phyloP scores from a whole-genome alignment of 2,329 filamentous ascomycete genomes.

The Trichoderma lentiforme region DNA sequence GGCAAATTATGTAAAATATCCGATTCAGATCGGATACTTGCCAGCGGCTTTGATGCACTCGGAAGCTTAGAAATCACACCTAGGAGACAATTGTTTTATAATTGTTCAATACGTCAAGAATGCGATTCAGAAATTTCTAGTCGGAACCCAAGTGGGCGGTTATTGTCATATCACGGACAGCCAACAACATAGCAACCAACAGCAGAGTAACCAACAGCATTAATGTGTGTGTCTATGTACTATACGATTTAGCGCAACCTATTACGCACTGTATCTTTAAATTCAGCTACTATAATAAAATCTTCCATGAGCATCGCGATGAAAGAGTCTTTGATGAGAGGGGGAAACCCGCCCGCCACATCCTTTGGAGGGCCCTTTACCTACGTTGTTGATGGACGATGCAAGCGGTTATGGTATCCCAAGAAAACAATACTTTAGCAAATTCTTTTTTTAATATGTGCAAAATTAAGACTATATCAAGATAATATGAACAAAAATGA shows the following conservation, averaged over 20 bases:
- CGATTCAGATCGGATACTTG: not conserved
- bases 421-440: not conserved
- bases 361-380: not conserved
- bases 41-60: not conserved
- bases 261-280: not conserved
- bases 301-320: not conserved
- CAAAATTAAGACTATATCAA: not conserved
- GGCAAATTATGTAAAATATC: not conserved
- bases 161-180: not conserved
- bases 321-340: not conserved
- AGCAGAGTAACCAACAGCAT: not conserved
- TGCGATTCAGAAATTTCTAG: not conserved
- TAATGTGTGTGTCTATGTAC: not conserved
- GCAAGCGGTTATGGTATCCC: not conserved
- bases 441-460: not conserved
- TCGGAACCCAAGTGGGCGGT: not conserved
- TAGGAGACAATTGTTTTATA: not conserved
- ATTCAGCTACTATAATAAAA: not conserved
- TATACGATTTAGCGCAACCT: not conserved
- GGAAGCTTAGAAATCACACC: not conserved
- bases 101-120: not conserved
- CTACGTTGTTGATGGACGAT: not conserved
- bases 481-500: not conserved
- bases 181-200: not conserved
- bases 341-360: not conserved